Conservation (phyloP, 2,329 filamentous ascomycete species). For the Fusarium nurragi region DNA sequence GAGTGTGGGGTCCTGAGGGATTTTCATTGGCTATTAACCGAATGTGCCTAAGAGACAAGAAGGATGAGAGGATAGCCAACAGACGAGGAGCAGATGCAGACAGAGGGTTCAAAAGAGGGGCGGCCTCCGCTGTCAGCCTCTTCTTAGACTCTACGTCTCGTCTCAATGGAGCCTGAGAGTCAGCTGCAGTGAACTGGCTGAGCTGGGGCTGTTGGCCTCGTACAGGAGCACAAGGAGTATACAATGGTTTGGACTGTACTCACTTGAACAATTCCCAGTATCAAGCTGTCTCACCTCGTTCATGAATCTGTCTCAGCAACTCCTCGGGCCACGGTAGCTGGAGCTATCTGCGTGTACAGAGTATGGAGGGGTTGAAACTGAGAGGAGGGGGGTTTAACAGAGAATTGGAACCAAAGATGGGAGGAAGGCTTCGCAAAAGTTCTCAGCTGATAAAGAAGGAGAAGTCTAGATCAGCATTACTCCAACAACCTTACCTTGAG, state of each 20-base stretch:
- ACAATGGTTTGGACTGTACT: constrained; percentile 29
- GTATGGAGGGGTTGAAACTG: constrained; percentile 11
- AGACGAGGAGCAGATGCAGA: constrained; percentile 11
- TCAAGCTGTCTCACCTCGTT: neutral
- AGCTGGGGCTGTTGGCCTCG: constrained; percentile 28
- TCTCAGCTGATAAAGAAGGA: constrained; percentile 27
- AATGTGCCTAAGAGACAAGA: constrained; percentile 31
- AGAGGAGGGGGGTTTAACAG: neutral
- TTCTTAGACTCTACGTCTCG: constrained; percentile 2
- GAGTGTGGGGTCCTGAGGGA: constrained; percentile 7
- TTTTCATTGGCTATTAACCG: constrained; percentile 44
- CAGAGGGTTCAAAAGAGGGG: constrained; percentile 28
- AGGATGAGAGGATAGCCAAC: constrained; percentile 25
- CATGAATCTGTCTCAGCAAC: neutral
- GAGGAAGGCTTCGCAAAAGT: constrained; percentile 25
- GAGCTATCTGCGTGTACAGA: neutral
- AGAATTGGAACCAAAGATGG: constrained; percentile 14
- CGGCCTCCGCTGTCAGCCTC: constrained; percentile 44
- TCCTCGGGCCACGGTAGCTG: constrained; percentile 1
- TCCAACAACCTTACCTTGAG: constrained; percentile 8
- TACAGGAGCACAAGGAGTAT: constrained; percentile 19
- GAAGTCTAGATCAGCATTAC: constrained; percentile 5
- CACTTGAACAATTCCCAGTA: constrained; percentile 16
- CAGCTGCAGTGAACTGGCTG: constrained; percentile 30
- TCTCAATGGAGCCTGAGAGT: constrained; percentile 5